A percentile compares a stretch with the other conserved stretches of the same genome.
These are phyloP conservation scores for Coemansia sp. DNA, from an alignment of 192 early-diverging fungal species.

Conservation along the genomic window DNA sequence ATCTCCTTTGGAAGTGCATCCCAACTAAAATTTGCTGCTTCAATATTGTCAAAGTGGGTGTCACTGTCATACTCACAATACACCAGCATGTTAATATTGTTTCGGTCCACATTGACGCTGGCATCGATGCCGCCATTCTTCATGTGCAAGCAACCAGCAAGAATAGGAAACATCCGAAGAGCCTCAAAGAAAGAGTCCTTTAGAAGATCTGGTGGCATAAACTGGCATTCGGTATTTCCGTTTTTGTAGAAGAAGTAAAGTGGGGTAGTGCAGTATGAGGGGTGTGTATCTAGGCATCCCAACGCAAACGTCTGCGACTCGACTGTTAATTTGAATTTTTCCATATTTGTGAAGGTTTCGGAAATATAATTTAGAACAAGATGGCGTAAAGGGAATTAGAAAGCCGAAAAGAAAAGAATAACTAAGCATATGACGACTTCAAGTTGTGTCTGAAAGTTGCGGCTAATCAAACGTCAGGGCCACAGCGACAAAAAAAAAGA, in stretches of 20 bases:
- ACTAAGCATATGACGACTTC: no score
- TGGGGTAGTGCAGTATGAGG: slow-evolving; percentile 15
- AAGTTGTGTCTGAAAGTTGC: no score
- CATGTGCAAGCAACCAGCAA: slow-evolving; percentile 14
- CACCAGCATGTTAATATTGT: slow-evolving; percentile 29
- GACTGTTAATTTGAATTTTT: neutral
- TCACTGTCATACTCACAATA: slow-evolving; percentile 19
- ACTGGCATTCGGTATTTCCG: neutral
- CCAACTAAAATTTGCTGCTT: slow-evolving; percentile 15
- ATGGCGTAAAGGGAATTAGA: neutral
- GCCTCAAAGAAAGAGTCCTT: slow-evolving; percentile 20
- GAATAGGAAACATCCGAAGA: slow-evolving; percentile 24
- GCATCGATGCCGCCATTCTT: neutral
- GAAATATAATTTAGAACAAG: neutral
- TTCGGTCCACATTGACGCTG: slow-evolving; percentile 3
- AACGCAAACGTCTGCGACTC: slow-evolving; percentile 15
- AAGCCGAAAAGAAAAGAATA: neutral
- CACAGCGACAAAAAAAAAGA: no score
- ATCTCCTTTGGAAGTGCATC: slow-evolving; percentile 7
- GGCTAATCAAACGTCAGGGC: no score
- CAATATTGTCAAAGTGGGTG: slow-evolving; percentile 10
- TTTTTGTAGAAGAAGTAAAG: slow-evolving; percentile 25
- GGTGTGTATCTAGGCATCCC: slow-evolving; percentile 8
- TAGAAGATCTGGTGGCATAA: slow-evolving; percentile 23
- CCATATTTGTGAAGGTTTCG: neutral